These are phyloP conservation scores for Gomphus bonarii DNA, from an alignment of 1,284 basidiomycete genomes.

Conservation along the genomic window DNA sequence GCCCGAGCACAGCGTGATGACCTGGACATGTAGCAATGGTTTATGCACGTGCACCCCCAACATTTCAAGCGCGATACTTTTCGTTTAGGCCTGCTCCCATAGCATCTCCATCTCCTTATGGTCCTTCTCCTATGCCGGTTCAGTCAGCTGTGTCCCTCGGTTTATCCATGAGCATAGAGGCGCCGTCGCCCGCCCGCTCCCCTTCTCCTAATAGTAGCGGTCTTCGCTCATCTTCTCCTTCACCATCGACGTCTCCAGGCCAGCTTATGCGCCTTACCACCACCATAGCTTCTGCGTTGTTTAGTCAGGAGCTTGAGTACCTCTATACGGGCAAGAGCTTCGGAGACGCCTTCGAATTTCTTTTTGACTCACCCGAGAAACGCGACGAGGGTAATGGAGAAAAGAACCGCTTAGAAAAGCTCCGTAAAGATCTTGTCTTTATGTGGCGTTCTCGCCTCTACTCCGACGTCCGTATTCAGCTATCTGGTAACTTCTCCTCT, in stretches of 20 bases:
- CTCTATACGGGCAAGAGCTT: slow-evolving; percentile 84
- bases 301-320: slow-evolving; percentile 82
- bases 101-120: slow-evolving; percentile 46
- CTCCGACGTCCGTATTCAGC: slow-evolving; percentile 76
- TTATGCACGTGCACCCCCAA: slow-evolving; percentile 85
- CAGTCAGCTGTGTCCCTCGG: slow-evolving; percentile 47
- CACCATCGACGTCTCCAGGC: slow-evolving; percentile 32
- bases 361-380: slow-evolving; percentile 63
- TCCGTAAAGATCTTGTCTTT: slow-evolving; percentile 84
- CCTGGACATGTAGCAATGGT: slow-evolving; percentile 58
- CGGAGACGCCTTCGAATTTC: slow-evolving; percentile 82
- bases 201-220: slow-evolving; percentile 36
- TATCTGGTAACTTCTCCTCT: slow-evolving; percentile 50
- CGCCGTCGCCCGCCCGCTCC: slow-evolving; percentile 37
- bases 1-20: background rate
- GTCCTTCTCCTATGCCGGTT: slow-evolving; percentile 37
- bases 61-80: slow-evolving; percentile 80
- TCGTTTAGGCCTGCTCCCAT: slow-evolving; percentile 51
- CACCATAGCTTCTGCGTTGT: slow-evolving; percentile 63
- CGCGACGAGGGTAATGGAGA: slow-evolving; percentile 44
- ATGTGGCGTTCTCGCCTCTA: slow-evolving; percentile 94
- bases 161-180: slow-evolving; percentile 39
- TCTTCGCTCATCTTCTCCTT: slow-evolving; percentile 29
- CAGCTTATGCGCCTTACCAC: slow-evolving; percentile 48
- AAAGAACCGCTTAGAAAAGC: slow-evolving; percentile 73